Evolutionary conservation across 1,284 basidiomycete genomes (phyloP).

Genomic region (Veloporphyrellus conicus): DNA sequence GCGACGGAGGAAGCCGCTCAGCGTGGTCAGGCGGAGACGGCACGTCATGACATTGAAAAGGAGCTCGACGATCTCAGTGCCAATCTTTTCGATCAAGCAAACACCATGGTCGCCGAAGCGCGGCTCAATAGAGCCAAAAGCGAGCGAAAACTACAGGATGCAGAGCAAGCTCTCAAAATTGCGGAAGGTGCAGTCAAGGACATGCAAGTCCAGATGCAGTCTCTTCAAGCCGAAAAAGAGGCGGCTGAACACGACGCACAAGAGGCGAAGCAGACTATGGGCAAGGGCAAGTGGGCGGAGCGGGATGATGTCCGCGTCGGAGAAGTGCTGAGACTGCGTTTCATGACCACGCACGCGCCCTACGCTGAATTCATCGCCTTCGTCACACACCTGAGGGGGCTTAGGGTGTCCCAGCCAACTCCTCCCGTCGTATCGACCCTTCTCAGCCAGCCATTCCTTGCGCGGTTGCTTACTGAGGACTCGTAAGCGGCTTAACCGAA

Average conservation of each 20-base stretch:
- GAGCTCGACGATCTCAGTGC: conserved; percentile 94
- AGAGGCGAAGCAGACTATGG: conserved; percentile 50
- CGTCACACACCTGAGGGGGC: conserved; percentile 72
- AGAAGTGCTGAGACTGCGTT: conserved; percentile 28
- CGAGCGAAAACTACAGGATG: conserved; percentile 76
- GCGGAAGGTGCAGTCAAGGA: conserved; percentile 83
- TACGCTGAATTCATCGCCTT: conserved; percentile 87
- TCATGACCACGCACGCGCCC: conserved; percentile 69
- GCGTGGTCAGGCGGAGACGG: conserved; percentile 85
- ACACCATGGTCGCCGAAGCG: conserved; percentile 92
- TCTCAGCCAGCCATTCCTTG: conserved; percentile 78
- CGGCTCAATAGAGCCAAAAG: conserved; percentile 70
- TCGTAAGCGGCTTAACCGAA: conserved; percentile 55
- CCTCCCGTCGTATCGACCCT: conserved; percentile 68
- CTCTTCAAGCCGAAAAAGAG: conserved; percentile 61
- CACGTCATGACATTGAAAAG: conserved; percentile 77
- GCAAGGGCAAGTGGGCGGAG: conserved; percentile 67
- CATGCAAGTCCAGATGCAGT: conserved; percentile 84
- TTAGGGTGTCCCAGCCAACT: conserved; percentile 55
- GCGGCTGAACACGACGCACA: conserved; percentile 47
- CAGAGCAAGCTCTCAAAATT: conserved; percentile 76
- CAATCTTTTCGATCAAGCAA: conserved; percentile 81
- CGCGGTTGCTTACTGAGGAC: conserved; percentile 81
- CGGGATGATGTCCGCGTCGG: conserved; percentile 28
- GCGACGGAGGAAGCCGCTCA: conserved; percentile 91